Evolutionary conservation across 768 basidiomycete species (phyloP), one percentile per base, ranked within the genome.

Genomic region (Clavulina sp.): DNA sequence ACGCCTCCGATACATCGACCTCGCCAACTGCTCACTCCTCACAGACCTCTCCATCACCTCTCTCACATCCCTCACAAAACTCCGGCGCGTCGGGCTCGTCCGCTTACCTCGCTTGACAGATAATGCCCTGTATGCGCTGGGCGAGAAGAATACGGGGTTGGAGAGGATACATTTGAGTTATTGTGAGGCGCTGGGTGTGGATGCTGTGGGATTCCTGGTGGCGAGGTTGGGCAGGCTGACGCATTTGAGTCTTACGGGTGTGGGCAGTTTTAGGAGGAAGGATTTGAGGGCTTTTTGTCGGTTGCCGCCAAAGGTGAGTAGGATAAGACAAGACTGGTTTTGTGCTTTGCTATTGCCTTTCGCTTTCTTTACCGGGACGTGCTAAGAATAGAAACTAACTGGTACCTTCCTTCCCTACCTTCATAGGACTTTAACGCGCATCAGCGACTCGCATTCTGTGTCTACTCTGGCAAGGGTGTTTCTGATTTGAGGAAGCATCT

Each of bases 131-230:
- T 84, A 84, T 62, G 74, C 91, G 1, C 75, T 99, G 6, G 86
- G 79, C 5, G 84, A 88, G 55, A 77, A 88, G 16, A 79, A 86
- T 59, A 76, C 78, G 28, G 82, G 87, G 5, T 73, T 97, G 23
- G 95, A 99, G 63, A 81, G 95, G 36, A 88, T 99, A 21, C 95
- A 99, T 66, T 70, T 99, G 47, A 95, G 89, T 2, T 96, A 97
- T 62, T 99, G 95, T 64, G 88, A 95, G 63, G 85, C 92, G 60
- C 83, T 99, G 52, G 79, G 84, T 4, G 85, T 96, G 58, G 75
- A 81, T 69, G 91, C 91, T 18, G 77, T 97, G 47, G 84, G 92
- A 60, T 87, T 82, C 64, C 73, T 99, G 41, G 74, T 99, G 40
- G 80, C 84, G 61, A 81, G 82, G 60, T 73, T 97, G n/a, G 78